phyloP scores from a whole-genome alignment of 2,329 filamentous ascomycete species.

The Thelonectria olida region DNA sequence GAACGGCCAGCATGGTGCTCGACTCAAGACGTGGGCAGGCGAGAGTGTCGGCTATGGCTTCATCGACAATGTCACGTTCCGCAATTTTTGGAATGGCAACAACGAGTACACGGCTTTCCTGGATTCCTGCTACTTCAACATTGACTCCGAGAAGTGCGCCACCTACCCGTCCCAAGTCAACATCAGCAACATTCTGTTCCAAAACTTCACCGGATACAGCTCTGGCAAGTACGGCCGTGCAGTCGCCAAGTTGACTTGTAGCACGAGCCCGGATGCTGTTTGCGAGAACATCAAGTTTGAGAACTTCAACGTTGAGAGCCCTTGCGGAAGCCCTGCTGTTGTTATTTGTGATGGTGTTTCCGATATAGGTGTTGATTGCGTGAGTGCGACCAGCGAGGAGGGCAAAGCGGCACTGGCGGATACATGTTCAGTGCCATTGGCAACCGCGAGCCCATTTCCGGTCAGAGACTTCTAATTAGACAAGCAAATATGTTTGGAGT shows the following conservation, averaged over 20 bases:
- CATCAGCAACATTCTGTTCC: slow-evolving; percentile 37
- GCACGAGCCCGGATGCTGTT: slow-evolving; percentile 33
- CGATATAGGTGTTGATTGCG: slow-evolving; percentile 35
- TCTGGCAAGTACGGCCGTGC: slow-evolving; percentile 36
- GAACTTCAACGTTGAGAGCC: slow-evolving; percentile 34
- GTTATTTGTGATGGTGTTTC: slow-evolving; percentile 35
- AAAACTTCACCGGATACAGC: slow-evolving; percentile 38
- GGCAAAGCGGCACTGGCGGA: slow-evolving; percentile 33
- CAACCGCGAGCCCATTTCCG: slow-evolving; percentile 29
- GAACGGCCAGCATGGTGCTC: slow-evolving; percentile 36
- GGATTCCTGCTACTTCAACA: slow-evolving; percentile 40
- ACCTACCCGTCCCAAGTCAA: slow-evolving; percentile 37
- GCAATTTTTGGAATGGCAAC: slow-evolving; percentile 37
- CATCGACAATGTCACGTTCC: slow-evolving; percentile 38
- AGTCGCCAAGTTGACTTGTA: slow-evolving; percentile 33
- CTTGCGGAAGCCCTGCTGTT: slow-evolving; percentile 32
- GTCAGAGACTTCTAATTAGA: slow-evolving; percentile 13
- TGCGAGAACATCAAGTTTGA: slow-evolving; percentile 38
- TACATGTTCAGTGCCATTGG: slow-evolving; percentile 26
- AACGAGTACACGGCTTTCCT: slow-evolving; percentile 37
- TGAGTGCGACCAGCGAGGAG: slow-evolving; percentile 26
- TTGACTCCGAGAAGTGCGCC: slow-evolving; percentile 26
- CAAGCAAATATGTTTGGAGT: no score
- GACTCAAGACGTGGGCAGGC: slow-evolving; percentile 38
- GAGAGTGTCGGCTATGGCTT: slow-evolving; percentile 35